A percentile compares a stretch with the other conserved stretches of the same genome.
Conservation (phyloP, 768 basidiomycete genomes). For the Exidia glandulosa region DNA sequence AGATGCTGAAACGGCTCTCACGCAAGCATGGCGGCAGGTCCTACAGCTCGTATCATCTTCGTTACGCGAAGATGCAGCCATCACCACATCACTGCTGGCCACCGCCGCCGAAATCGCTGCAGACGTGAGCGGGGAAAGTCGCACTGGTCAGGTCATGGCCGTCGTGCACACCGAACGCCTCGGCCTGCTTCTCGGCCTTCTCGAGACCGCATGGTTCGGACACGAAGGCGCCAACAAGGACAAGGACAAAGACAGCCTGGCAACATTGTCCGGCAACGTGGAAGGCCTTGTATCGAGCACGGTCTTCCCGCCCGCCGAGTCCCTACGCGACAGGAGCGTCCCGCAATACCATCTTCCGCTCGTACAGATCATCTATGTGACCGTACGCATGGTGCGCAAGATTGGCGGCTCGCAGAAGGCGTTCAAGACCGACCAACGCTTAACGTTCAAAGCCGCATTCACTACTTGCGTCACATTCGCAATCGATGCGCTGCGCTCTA, state of each 20-base stretch:
- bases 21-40: conserved; percentile 69
- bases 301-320: conserved; percentile 59
- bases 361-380: conserved; percentile 74
- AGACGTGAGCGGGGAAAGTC: conserved; percentile 53
- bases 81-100: conserved; percentile 44
- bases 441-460: conserved; percentile 47
- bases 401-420: conserved; percentile 37
- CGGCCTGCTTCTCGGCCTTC: conserved; percentile 56
- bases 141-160: conserved; percentile 77
- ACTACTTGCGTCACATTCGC: conserved; percentile 54
- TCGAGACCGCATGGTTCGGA: conserved; percentile 70
- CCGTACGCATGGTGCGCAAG: conserved; percentile 48
- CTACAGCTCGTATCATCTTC: conserved; percentile 54
- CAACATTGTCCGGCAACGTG: conserved; percentile 48
- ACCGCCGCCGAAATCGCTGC: conserved; percentile 55
- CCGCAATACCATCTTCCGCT: conserved; percentile 71
- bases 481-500: conserved; percentile 52
- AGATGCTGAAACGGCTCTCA: conserved; percentile 63
- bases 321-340: conserved; percentile 53
- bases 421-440: conserved; percentile 48
- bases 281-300: conserved; percentile 61
- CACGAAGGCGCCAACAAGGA: conserved; percentile 30
- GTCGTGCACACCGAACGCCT: conserved; percentile 69
- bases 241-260: conserved; percentile 45
- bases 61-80: conserved; percentile 46